Conservation (phyloP, 2,329 filamentous ascomycete genomes). For the Botrytis fabae region DNA sequence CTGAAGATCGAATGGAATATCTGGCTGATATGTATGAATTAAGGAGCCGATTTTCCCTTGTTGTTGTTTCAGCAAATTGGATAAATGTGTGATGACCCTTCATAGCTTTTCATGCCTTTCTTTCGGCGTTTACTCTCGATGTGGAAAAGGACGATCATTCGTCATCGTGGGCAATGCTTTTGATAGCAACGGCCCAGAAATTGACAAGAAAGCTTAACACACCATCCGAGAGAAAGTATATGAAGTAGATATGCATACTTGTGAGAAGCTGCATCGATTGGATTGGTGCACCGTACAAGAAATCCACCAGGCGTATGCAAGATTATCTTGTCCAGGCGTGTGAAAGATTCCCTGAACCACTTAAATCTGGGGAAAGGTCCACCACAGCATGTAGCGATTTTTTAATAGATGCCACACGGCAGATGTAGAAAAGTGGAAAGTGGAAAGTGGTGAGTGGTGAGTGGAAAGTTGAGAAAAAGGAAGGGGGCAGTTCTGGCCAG, state of each 20-base stretch:
- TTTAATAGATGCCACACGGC: not conserved
- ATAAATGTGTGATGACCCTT: not conserved
- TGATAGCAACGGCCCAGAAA: not conserved
- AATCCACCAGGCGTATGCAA: slow-evolving; percentile 9
- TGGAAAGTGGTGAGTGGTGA: too few species aligned
- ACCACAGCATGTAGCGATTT: not conserved
- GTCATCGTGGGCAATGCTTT: not conserved
- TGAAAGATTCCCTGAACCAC: not conserved
- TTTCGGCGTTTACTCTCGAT: not conserved
- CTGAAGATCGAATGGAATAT: not conserved
- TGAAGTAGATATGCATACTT: not conserved
- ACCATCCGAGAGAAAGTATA: not conserved
- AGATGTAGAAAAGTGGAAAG: not conserved
- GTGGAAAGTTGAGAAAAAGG: not conserved
- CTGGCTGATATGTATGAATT: not conserved
- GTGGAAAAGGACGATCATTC: not conserved
- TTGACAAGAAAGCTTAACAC: not conserved
- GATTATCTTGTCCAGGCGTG: not conserved
- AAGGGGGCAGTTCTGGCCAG: not conserved
- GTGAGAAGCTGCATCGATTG: not conserved
- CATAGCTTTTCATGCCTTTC: not conserved
- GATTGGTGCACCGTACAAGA: not conserved
- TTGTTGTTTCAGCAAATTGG: not conserved
- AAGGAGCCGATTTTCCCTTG: not conserved
- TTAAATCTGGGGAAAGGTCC: slow-evolving; percentile 13